These are phyloP conservation scores for Rostrohypoxylon terebratum DNA, from an alignment of 495 filamentous ascomycete species.

Conservation along the genomic window DNA sequence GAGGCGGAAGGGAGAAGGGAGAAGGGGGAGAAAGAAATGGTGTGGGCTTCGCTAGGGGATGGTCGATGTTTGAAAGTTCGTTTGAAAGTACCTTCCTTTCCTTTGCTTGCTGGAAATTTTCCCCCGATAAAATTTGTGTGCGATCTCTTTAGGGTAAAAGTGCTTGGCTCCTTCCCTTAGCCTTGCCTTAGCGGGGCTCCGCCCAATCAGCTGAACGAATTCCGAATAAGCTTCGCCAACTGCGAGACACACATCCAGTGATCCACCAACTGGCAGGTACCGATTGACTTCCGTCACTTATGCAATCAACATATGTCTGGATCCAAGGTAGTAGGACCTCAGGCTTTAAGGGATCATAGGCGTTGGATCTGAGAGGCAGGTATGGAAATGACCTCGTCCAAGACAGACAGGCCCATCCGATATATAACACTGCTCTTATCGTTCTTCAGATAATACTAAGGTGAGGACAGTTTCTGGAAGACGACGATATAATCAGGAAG, in stretches of 20 bases:
- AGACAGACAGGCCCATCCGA: not conserved
- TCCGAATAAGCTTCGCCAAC: conserved; percentile 1
- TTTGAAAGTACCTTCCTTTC: no score
- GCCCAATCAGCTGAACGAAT: conserved; percentile 30
- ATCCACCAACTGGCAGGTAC: not conserved
- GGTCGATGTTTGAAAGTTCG: conserved; percentile 26
- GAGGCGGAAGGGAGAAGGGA: conserved; percentile 30
- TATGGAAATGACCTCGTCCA: no score
- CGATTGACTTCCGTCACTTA: no score
- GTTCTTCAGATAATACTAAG: not conserved
- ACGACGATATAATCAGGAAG: not conserved
- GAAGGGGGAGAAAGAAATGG: conserved; percentile 32
- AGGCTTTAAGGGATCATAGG: no score
- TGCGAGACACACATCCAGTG: not conserved
- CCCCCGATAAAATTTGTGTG: conserved; percentile 43
- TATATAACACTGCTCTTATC: not conserved
- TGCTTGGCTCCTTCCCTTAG: conserved; percentile 13
- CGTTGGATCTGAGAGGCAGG: no score
- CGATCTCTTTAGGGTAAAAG: conserved; percentile 42
- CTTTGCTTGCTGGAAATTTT: conserved; percentile 33
- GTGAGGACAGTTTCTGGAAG: not conserved
- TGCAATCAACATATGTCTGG: no score
- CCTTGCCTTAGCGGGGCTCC: conserved; percentile 29
- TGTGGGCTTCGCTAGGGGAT: conserved; percentile 36
- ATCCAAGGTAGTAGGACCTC: no score